Conservation (phyloP, 2,329 filamentous ascomycete species). For the Colletotrichum navitas region DNA sequence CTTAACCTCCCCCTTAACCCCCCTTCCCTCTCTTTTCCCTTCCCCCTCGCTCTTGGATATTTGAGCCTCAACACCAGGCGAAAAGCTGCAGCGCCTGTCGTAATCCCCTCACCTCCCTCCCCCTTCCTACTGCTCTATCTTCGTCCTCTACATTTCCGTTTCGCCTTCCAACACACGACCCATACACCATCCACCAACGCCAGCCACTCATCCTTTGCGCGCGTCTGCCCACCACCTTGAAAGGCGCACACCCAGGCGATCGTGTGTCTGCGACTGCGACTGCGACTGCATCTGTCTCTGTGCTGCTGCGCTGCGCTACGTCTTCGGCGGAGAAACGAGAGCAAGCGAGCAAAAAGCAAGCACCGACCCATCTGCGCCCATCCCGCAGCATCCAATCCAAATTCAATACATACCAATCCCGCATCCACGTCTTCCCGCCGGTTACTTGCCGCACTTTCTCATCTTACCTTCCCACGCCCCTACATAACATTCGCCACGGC, state of each 20-base stretch:
- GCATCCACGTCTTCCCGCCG: constrained; percentile 12
- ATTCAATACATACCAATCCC: constrained; percentile 26
- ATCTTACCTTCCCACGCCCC: constrained; percentile 19
- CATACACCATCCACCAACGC: not conserved
- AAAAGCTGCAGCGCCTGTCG: constrained; percentile 15
- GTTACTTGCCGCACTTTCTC: constrained; percentile 8
- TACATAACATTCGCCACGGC: constrained; percentile 41
- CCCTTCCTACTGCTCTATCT: constrained; percentile 3
- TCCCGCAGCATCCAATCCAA: constrained; percentile 37
- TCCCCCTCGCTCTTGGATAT: constrained; percentile 14
- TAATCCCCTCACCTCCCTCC: not conserved
- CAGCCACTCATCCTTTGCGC: constrained; percentile 4
- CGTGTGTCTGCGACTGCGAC: constrained; percentile 36
- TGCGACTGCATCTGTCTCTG: constrained; percentile 19
- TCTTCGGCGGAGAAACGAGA: constrained; percentile 40
- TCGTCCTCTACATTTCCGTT: constrained; percentile 6
- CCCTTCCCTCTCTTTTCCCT: constrained; percentile 31
- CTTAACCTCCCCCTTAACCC: constrained; percentile 26
- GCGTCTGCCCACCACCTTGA: not conserved
- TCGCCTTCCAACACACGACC: constrained; percentile 1
- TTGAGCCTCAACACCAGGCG: constrained; percentile 30
- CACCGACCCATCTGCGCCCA: constrained; percentile 37
- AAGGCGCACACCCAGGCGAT: constrained; percentile 21
- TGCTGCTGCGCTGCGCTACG: constrained; percentile 9
- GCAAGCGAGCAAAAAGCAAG: constrained; percentile 26